Percentiles rank a stretch among this genome's conserved stretches.
Evolutionary conservation across 106 monocot genomes (phyloP).

Genomic region (Dendrobium huoshanense): DNA sequence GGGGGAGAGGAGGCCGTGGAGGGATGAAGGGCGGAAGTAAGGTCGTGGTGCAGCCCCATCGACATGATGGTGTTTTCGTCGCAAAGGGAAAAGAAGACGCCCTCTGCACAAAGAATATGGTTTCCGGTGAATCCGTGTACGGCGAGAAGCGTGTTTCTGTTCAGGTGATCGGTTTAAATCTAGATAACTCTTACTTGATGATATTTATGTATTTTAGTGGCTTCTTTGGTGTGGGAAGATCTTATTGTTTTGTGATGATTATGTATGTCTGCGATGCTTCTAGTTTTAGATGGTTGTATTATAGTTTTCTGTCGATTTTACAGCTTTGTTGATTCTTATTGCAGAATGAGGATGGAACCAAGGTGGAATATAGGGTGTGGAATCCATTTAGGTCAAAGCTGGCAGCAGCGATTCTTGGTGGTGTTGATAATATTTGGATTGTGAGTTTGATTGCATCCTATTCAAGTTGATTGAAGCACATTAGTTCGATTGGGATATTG

Average conservation of each 20-base stretch:
- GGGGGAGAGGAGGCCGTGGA: conserved; percentile 64
- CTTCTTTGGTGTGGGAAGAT: background rate
- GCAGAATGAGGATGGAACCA: conserved; percentile 90
- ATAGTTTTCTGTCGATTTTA: background rate
- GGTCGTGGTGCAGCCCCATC: conserved; percentile 77
- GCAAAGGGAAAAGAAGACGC: conserved; percentile 97
- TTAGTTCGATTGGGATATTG: background rate
- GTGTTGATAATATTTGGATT: conserved; percentile 94
- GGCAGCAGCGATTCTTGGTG: conserved; percentile 86
- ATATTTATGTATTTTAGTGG: background rate
- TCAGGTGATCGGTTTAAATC: conserved; percentile 37
- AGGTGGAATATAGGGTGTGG: conserved; percentile 89
- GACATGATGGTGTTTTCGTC: conserved; percentile 79
- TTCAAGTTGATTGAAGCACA: background rate
- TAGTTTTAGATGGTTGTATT: background rate
- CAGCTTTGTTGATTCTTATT: background rate
- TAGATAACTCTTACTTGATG: background rate
- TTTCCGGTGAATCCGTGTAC: conserved; percentile 75
- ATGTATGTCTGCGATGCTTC: background rate
- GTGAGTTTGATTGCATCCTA: conserved; percentile 25
- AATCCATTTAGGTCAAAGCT: conserved; percentile 95
- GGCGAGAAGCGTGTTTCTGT: conserved; percentile 92
- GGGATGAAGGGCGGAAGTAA: conserved; percentile 95
- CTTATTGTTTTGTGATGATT: background rate
- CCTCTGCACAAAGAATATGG: conserved; percentile 93